These are phyloP conservation scores for Ophiognomonia clavigignenti-juglandacearum DNA, from an alignment of 2,329 filamentous ascomycete genomes.

Conservation along the genomic window DNA sequence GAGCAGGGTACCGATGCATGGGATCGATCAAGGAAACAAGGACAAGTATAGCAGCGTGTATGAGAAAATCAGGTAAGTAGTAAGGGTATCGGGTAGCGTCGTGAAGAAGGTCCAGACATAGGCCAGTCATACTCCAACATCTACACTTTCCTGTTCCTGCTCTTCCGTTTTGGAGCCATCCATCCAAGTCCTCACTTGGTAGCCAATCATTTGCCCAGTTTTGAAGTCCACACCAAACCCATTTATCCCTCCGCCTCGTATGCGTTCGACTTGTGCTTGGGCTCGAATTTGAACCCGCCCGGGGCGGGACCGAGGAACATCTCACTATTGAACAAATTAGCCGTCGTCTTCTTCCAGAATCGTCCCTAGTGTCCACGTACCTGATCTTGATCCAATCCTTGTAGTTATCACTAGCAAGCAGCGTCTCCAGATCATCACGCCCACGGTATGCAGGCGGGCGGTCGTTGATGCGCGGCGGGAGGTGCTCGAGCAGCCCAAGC, in stretches of 20 bases:
- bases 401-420: slow-evolving; percentile 86
- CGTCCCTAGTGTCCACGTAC: slow-evolving; percentile 45
- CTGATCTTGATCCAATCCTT: slow-evolving; percentile 98
- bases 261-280: slow-evolving; percentile 94
- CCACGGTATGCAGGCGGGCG: slow-evolving; percentile 79
- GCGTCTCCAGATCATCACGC: slow-evolving; percentile 86
- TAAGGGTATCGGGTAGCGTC: too few relatives aligned
- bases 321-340: slow-evolving; percentile 54
- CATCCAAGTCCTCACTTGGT: too few relatives aligned
- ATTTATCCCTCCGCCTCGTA: slow-evolving; percentile 75
- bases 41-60: too few relatives aligned
- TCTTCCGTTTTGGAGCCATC: too few relatives aligned
- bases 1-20: too few relatives aligned
- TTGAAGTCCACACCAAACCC: too few relatives aligned
- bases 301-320: slow-evolving; percentile 96
- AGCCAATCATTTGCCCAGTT: too few relatives aligned
- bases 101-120: too few relatives aligned
- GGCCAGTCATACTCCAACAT: too few relatives aligned
- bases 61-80: too few relatives aligned
- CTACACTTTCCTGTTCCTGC: too few relatives aligned
- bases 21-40: too few relatives aligned
- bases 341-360: slow-evolving; percentile 14
- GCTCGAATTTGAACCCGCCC: slow-evolving; percentile 86
- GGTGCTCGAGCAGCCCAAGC: slow-evolving; percentile 77
- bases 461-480: slow-evolving; percentile 87